These are phyloP conservation scores for Tausonia pullulans DNA, from an alignment of 1,284 basidiomycete species.

Conservation along the genomic window DNA sequence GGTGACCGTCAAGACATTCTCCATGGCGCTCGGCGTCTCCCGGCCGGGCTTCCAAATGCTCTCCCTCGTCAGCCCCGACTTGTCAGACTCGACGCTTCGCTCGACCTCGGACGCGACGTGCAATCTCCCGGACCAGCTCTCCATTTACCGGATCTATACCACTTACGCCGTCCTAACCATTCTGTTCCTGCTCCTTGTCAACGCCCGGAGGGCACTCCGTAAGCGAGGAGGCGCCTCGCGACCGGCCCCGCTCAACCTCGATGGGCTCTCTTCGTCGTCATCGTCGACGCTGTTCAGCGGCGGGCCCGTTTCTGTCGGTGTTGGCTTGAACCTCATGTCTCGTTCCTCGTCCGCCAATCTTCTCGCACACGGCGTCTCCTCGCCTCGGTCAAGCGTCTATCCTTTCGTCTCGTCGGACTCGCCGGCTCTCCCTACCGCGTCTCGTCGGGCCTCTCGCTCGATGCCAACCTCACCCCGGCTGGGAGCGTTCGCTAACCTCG, in stretches of 20 bases:
- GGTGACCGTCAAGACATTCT: slow-evolving; percentile 73
- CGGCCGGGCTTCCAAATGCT: slow-evolving; percentile 76
- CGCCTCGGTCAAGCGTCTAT: slow-evolving; percentile 18
- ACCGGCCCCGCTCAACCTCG: neutral
- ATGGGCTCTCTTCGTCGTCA: slow-evolving; percentile 51
- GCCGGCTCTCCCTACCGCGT: slow-evolving; percentile 5
- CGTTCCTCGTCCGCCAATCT: slow-evolving; percentile 41
- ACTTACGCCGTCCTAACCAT: slow-evolving; percentile 42
- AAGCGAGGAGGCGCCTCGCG: neutral
- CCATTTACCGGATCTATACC: slow-evolving; percentile 52
- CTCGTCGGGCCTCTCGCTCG: slow-evolving; percentile 4
- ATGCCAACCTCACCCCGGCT: neutral
- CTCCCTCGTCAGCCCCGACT: slow-evolving; percentile 47
- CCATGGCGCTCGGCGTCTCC: slow-evolving; percentile 62
- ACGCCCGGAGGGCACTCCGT: slow-evolving; percentile 22
- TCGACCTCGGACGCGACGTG: slow-evolving; percentile 48
- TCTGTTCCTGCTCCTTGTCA: slow-evolving; percentile 30
- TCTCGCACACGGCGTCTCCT: slow-evolving; percentile 39
- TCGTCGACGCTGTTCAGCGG: slow-evolving; percentile 39
- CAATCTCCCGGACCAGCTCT: slow-evolving; percentile 54
- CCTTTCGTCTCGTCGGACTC: neutral
- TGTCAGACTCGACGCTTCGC: slow-evolving; percentile 25
- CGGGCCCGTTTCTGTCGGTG: no score
- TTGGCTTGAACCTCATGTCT: no score
- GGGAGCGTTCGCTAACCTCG: no score